Percentiles rank a stretch among this genome's conserved stretches.
Evolutionary conservation across 1,139 yeast genomes (phyloP).

Genomic region (Candida pseudocylindracea): DNA sequence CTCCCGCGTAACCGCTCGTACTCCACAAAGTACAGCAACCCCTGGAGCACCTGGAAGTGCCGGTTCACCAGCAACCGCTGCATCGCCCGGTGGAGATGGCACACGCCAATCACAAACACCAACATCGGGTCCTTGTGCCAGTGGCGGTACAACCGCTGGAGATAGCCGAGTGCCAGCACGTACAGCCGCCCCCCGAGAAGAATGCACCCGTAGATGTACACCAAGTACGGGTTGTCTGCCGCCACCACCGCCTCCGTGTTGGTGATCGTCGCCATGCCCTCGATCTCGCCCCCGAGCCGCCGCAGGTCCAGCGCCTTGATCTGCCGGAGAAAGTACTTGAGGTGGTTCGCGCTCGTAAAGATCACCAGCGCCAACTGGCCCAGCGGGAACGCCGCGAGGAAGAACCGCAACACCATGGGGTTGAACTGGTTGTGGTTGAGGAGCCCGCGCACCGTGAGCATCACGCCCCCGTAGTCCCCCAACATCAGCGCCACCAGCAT

Average conservation of each 20-base stretch:
- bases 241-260: constrained; percentile 6
- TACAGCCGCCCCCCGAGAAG: constrained; percentile 71
- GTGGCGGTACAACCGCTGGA: constrained; percentile 36
- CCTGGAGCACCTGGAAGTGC: constrained; percentile 74
- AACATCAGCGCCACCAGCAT: constrained; percentile 37
- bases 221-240: constrained; percentile 32
- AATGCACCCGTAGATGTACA: constrained; percentile 59
- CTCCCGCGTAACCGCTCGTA: constrained; percentile 12
- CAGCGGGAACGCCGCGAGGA: constrained; percentile 44
- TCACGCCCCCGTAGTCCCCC: constrained; percentile 27
- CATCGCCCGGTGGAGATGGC: constrained; percentile 82
- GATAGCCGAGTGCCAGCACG: constrained; percentile 52
- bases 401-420: constrained; percentile 42
- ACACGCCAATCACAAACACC: constrained; percentile 49
- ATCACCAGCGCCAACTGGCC: constrained; percentile 33
- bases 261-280: constrained; percentile 62
- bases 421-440: constrained; percentile 56
- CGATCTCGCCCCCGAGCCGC: constrained; percentile 22
- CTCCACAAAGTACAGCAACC: constrained; percentile 54
- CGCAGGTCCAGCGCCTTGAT: constrained; percentile 71
- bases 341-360: constrained; percentile 63
- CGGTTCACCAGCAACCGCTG: constrained; percentile 75
- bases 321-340: constrained; percentile 74
- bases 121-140: constrained; percentile 62
- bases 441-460: constrained; percentile 34